Evolutionary conservation across 1,139 yeast genomes (phyloP), one percentile per base, ranked within the genome.

Genomic region (Protomyces inouyei): DNA sequence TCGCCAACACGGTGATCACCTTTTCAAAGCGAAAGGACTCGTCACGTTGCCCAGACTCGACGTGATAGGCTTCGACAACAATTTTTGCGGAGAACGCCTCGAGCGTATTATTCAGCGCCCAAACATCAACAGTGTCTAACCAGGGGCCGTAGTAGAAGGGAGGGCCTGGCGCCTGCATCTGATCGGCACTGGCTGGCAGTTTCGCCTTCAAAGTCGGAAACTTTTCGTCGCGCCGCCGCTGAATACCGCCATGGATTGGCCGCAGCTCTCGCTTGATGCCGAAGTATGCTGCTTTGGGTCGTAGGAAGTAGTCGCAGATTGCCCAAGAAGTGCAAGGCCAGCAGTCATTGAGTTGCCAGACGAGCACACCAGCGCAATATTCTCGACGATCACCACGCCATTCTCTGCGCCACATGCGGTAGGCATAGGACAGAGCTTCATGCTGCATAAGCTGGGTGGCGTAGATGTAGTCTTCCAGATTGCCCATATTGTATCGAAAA

Each of bases 261-360:
- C 69, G 67, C 64, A 77, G 71, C 70, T 80, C 83, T 67, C 84
- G 73, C 69, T 78, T 80, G 37, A 81, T 74, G 2, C 82, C 77
- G 68, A 77, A 81, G 69, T 76, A 81, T 0, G 80, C 79, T 64
- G 81, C 71, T 70, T 81, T 81, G 6, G 82, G 82, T 16, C 76
- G 71, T 28, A 70, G 69, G 65, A 73, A 76, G 70, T 72, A 79
- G 69, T 80, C 84, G 43, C 77, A 72, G 37, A 80, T 72, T 1
- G 83, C 74, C 84, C 84, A 81, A 25, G 79, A 75, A 2, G 81
- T 74, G 8, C 75, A 80, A 2, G 83, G 83, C 82, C 82, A 80
- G 69, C 83, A 81, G 69, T 81, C 84, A 66, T 81, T 80, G 28
- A 79, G 71, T 70, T 80, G 84, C 84, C 84, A 81, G 5, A 81